Evolutionary conservation across 2,329 filamentous ascomycete species (phyloP).

Genomic region (Reticulascus tulasneorum): DNA sequence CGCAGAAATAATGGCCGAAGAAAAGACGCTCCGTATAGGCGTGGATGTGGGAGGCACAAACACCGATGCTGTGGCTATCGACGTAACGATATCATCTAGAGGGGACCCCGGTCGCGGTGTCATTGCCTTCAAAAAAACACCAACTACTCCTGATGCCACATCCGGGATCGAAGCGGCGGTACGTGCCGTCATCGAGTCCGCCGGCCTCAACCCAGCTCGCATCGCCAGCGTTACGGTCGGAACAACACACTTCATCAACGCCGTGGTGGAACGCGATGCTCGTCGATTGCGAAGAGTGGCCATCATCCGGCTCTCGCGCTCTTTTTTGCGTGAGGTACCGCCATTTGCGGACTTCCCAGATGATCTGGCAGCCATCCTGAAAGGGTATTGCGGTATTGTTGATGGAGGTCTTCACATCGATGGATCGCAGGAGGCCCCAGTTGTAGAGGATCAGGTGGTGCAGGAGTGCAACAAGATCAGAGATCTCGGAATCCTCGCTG

Average conservation of each 20-base stretch:
- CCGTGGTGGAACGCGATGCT: slow-evolving; percentile 50
- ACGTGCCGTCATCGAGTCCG: slow-evolving; percentile 34
- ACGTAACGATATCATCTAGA: slow-evolving; percentile 27
- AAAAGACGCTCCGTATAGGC: slow-evolving; percentile 38
- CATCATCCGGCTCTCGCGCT: slow-evolving; percentile 50
- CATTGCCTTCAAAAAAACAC: slow-evolving; percentile 44
- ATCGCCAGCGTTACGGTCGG: slow-evolving; percentile 49
- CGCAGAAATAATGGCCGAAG: no score
- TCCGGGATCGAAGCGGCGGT: slow-evolving; percentile 43
- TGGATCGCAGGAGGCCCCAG: slow-evolving; percentile 39
- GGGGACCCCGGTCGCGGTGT: slow-evolving; percentile 38
- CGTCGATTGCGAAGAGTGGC: slow-evolving; percentile 45
- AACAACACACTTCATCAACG: slow-evolving; percentile 57
- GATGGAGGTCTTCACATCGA: slow-evolving; percentile 51
- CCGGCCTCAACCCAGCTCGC: slow-evolving; percentile 22
- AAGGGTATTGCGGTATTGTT: slow-evolving; percentile 40
- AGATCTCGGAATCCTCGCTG: slow-evolving; percentile 37
- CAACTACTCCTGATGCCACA: slow-evolving; percentile 45
- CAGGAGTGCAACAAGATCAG: slow-evolving; percentile 34
- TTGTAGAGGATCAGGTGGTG: slow-evolving; percentile 19
- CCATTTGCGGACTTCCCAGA: slow-evolving; percentile 51
- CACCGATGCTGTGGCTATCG: slow-evolving; percentile 48
- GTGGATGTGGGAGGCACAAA: slow-evolving; percentile 50
- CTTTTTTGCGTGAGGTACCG: slow-evolving; percentile 46
- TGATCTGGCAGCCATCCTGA: slow-evolving; percentile 42